These are phyloP conservation scores for Ulvella scutata DNA, from an alignment of 139 green algal genomes.

Conservation along the genomic window DNA sequence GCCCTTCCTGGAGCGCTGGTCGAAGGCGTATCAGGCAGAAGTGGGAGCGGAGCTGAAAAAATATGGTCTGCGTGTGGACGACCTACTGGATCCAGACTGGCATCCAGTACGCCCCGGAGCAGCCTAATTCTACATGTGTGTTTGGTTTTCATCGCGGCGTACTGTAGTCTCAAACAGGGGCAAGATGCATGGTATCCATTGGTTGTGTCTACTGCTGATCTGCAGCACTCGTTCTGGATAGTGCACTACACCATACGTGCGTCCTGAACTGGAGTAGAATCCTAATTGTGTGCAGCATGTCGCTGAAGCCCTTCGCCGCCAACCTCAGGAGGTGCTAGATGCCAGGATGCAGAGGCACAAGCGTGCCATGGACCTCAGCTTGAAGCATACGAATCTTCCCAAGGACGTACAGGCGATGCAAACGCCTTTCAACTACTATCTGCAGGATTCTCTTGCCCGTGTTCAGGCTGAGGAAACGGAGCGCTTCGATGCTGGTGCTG, in stretches of 20 bases:
- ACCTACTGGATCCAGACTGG: conserved; percentile 79
- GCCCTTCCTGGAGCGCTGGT: conserved; percentile 32
- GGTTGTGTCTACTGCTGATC: neutral
- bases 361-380: conserved; percentile 75
- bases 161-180: neutral
- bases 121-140: neutral
- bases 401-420: conserved; percentile 78
- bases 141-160: neutral
- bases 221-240: neutral
- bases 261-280: no score
- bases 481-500: neutral
- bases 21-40: conserved; percentile 39
- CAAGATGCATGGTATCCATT: neutral
- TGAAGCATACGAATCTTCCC: conserved; percentile 78
- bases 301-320: conserved; percentile 73
- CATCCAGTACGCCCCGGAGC: conserved; percentile 52
- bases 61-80: conserved; percentile 91
- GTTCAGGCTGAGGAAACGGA: neutral
- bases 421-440: conserved; percentile 76
- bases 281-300: conserved; percentile 52
- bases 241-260: no score
- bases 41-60: conserved; percentile 57
- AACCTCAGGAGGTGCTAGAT: conserved; percentile 78
- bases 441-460: conserved; percentile 16
- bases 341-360: conserved; percentile 82